phyloP scores from a whole-genome alignment of 805 yeast genomes.

The Teunomyces gatunensis region DNA sequence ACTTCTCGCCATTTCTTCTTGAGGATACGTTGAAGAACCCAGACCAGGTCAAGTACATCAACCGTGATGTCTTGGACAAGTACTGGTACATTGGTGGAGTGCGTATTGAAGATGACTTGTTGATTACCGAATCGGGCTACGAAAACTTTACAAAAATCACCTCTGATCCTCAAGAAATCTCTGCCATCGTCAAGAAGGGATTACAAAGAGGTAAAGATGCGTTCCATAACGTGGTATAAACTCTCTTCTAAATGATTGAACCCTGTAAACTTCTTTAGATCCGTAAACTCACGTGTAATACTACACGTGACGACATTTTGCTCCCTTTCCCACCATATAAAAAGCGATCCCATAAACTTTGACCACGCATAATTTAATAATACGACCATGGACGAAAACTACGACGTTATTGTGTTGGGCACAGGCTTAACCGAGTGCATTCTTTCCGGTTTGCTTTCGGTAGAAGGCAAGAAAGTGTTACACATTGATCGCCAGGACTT shows the following conservation, averaged over 20 bases:
- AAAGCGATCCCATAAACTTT: neutral
- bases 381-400: conserved; percentile 79
- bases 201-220: conserved; percentile 55
- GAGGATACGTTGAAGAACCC: conserved; percentile 55
- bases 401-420: conserved; percentile 96
- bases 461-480: conserved; percentile 96
- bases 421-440: conserved; percentile 96
- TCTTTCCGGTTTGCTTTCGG: conserved; percentile 87
- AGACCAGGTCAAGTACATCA: conserved; percentile 53
- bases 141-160: conserved; percentile 84
- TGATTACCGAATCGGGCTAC: conserved; percentile 71
- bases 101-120: conserved; percentile 89
- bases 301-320: too few species aligned
- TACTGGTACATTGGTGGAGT: conserved; percentile 96
- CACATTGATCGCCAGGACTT: conserved; percentile 96
- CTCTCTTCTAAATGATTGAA: too few species aligned
- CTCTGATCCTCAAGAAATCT: conserved; percentile 80
- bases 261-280: too few species aligned
- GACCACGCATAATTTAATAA: neutral
- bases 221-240: conserved; percentile 53
- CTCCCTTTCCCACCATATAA: too few species aligned
- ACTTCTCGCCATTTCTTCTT: conserved; percentile 81
- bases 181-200: conserved; percentile 72
- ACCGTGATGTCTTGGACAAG: conserved; percentile 62
- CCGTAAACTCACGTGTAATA: too few species aligned